Base-by-base conservation (phyloP, 352 stramenopile species). In the Vaucheria bursata region DNA sequence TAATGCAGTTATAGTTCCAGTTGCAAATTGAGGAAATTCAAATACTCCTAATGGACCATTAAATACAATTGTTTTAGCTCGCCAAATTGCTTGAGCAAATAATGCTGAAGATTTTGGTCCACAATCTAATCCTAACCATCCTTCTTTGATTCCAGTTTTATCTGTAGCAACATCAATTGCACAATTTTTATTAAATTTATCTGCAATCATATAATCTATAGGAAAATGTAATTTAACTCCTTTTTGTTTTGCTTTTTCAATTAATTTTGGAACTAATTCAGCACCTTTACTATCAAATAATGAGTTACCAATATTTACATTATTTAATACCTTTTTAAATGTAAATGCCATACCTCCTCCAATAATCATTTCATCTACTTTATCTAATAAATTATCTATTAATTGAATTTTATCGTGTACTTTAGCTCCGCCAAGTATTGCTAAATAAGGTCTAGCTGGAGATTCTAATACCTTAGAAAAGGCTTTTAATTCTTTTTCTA, bases 321-420 rank as follows among this genome's bases (percentile, higher is more conserved):
- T n/a, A n/a, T n/a, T n/a, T n/a, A n/a, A n/a, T n/a, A n/a, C n/a
- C n/a, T n/a, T n/a, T n/a, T n/a, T n/a, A n/a, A 99, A 99, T 8
- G 97, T 99, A 87, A 98, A 99, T 75, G 97, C 96, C 96, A 99
- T 99, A 85, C 96, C 96, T 53, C 78, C 97, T 72, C 96, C 96
- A 65, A 99, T 91, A 68, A 99, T 89, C 87, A 99, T 97, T 79
- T 95, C 94, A 85, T 99, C 96, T 66, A 91, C 95, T 85, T 99
- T 36, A 29, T 98, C 94, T 36, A 99, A 90, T 84, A 99, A n/a
- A n/a, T n/a, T n/a, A n/a, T 99, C 94, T 87, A 99, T 98, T 29
- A 99, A 40, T 75, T 96, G 92, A 85, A 99, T 97, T 88, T 99
- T 99, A 37, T 71, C 75, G 31, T 71, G 79, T 50, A 87, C 96